These are phyloP conservation scores for Aspergillus udagawae DNA, from an alignment of 2,329 filamentous ascomycete genomes.

Conservation along the genomic window DNA sequence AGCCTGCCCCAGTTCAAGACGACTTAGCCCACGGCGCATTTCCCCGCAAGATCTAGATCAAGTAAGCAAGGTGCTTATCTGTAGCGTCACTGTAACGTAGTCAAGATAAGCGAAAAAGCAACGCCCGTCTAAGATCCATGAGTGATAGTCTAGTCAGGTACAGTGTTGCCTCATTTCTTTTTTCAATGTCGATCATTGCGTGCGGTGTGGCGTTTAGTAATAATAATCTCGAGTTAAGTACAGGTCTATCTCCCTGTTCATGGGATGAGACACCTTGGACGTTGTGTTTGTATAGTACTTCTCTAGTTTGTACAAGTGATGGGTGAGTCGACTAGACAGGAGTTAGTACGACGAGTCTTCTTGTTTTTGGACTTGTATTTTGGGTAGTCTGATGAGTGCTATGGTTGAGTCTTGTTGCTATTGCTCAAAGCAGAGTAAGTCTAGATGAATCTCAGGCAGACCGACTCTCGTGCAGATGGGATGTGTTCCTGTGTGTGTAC, in stretches of 20 bases:
- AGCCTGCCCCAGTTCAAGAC: too few relatives aligned
- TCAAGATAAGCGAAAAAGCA: not conserved
- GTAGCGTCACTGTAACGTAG: not conserved
- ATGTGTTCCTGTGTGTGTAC: not conserved
- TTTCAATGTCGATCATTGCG: not conserved
- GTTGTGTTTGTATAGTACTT: not conserved
- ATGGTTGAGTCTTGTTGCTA: not conserved
- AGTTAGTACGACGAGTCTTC: too few relatives aligned
- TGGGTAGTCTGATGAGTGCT: not conserved
- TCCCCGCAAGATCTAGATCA: not conserved
- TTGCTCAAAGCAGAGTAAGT: not conserved
- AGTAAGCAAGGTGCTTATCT: not conserved
- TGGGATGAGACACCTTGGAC: too few relatives aligned
- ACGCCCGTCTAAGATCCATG: not conserved
- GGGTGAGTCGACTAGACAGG: not conserved
- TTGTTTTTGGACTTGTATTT: too few relatives aligned
- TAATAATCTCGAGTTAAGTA: not conserved
- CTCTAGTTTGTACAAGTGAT: not conserved
- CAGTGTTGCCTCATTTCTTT: not conserved
- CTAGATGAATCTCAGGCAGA: not conserved
- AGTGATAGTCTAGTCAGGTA: not conserved
- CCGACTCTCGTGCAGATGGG: not conserved
- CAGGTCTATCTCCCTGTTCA: not conserved
- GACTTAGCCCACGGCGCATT: too few relatives aligned
- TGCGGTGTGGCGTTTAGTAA: not conserved